Base-by-base conservation (phyloP, 2,329 filamentous ascomycete genomes). In the Dothiorella sarmentorum region DNA sequence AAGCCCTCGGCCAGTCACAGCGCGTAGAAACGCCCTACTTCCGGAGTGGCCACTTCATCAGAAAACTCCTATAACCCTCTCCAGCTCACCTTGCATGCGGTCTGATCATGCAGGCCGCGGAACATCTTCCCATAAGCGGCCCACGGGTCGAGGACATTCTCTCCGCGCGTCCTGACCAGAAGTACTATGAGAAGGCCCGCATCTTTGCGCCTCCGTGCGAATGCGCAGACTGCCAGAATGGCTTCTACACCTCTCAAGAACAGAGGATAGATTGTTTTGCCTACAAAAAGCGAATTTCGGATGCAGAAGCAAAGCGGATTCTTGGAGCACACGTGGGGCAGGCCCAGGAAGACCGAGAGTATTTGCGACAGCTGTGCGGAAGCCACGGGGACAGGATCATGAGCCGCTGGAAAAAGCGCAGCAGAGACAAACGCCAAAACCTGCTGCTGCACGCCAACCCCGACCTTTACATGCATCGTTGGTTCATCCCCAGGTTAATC, bases 381-480 rank as follows among this genome's bases (percentile, higher is more conserved):
- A 7, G 9, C 1, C 38, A 60, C 24, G 55, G 58, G 4, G 58
- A 63, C 40, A 35, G 15, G 26, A 59, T 63, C 15, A 51, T 62
- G n/a, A 47, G 31, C 29, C 55, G 60, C 6, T 63, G 58, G 60
- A 49, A 52, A 27, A 63, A 62, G 27, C 22, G 40, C 15, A 62
- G 45, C 10, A 33, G 26, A 7, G 15, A 20, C 7, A 63, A 62
- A 20, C 60, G 60, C 6, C 51, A 18, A 17, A 33, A 29, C 13
- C 38, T 51, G 20, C 38, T 63, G 2, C 17, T 24, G 2, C 18
- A 58, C 15, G 52, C 47, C 6, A 37, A 62, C 1, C 49, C 58
- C 2, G 17, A 27, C 15, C 35, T 63, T 18, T 53, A 40, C 7
- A 35, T 49, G 26, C 44, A 60, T n/a, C 44, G 56, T 7, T 59